Percentiles rank a stretch among this genome's conserved stretches.
Evolutionary conservation across 768 basidiomycete species (phyloP).

Genomic region (Hirschioporus abietinus): DNA sequence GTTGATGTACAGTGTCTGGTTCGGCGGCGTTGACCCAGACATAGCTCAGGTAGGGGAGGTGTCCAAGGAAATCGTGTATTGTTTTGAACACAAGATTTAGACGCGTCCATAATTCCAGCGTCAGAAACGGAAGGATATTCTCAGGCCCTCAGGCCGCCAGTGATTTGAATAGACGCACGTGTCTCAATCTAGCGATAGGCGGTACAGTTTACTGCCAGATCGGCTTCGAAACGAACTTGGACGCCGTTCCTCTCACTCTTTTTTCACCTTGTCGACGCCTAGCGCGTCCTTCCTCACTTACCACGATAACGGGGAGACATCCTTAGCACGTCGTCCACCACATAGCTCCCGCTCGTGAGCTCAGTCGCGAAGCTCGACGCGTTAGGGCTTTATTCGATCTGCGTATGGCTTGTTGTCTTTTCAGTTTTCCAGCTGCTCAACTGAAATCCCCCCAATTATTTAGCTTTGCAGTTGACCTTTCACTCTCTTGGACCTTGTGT

Average conservation of each 20-base stretch:
- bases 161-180: not conserved
- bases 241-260: not conserved
- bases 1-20: constrained; percentile 85
- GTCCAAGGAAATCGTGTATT: not conserved
- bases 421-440: not conserved
- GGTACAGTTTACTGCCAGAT: not conserved
- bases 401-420: not conserved
- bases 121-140: not conserved
- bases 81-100: not conserved
- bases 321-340: not conserved
- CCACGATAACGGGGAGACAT: not conserved
- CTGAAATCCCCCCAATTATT: not conserved
- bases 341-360: not conserved
- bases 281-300: not conserved
- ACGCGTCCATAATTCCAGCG: not conserved
- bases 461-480: not conserved
- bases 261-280: not conserved
- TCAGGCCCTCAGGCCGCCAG: not conserved
- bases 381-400: not conserved
- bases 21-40: constrained; percentile 56
- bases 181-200: not conserved
- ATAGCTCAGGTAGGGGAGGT: not conserved
- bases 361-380: not conserved
- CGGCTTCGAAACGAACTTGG: not conserved
- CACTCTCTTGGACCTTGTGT: not conserved